Conservation (phyloP, 2,329 filamentous ascomycete genomes). For the Colletotrichum camelliae region DNA sequence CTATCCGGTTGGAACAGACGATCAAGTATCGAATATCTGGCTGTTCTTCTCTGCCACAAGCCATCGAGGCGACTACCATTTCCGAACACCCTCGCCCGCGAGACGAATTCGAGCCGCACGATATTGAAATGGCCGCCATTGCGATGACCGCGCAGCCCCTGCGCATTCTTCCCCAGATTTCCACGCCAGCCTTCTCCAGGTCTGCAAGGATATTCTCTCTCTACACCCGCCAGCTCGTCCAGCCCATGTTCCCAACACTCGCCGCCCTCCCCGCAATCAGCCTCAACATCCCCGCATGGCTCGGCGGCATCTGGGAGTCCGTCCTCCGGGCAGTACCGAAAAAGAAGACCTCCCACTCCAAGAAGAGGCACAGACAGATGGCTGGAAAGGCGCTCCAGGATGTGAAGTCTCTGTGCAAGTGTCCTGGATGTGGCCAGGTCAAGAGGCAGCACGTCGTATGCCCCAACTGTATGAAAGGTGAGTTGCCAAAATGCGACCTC, state of each 20-base stretch:
- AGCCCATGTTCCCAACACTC: slow-evolving; percentile 57
- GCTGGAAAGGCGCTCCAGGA: slow-evolving; percentile 95
- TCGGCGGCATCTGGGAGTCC: slow-evolving; percentile 90
- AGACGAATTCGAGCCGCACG: slow-evolving; percentile 8
- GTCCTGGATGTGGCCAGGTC: slow-evolving; percentile 83
- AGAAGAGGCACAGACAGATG: slow-evolving; percentile 92
- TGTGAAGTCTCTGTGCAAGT: slow-evolving; percentile 84
- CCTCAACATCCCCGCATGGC: slow-evolving; percentile 59
- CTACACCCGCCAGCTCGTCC: slow-evolving; percentile 49
- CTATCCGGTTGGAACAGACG: not conserved
- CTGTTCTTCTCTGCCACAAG: not conserved
- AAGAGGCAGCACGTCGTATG: slow-evolving; percentile 93
- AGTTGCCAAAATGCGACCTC: slow-evolving; percentile 34
- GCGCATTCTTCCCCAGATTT: slow-evolving; percentile 54
- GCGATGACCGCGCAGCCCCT: slow-evolving; percentile 23
- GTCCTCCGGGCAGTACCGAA: slow-evolving; percentile 93
- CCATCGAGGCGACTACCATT: not conserved
- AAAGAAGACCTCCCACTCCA: slow-evolving; percentile 98
- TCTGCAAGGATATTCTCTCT: slow-evolving; percentile 48
- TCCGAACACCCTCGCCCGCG: not conserved
- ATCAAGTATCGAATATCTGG: not conserved
- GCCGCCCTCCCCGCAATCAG: slow-evolving; percentile 67
- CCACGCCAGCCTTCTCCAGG: slow-evolving; percentile 44
- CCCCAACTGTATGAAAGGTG: slow-evolving; percentile 85
- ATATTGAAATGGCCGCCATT: slow-evolving; percentile 48